A percentile compares a stretch with the other conserved stretches of the same genome.
Conservation (phyloP, 257 asterid species). For the Solanum okadae region DNA sequence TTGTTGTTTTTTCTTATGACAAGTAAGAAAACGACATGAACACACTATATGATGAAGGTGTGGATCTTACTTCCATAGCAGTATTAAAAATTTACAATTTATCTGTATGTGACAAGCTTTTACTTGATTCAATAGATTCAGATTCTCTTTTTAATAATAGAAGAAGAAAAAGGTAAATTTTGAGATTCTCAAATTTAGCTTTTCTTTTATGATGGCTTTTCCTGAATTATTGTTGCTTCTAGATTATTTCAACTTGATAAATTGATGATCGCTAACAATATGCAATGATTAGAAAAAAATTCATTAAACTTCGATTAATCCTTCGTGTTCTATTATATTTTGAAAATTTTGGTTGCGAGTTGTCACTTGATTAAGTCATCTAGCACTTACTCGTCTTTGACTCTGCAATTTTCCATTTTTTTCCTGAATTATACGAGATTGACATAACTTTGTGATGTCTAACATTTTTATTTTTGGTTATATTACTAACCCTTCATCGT, state of each 20-base stretch:
- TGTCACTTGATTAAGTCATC: too few species aligned
- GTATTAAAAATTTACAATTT: not conserved
- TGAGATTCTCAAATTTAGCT: not conserved
- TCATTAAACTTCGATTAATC: too few species aligned
- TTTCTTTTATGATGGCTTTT: not conserved
- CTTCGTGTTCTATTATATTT: too few species aligned
- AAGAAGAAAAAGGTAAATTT: not conserved
- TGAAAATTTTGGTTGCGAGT: too few species aligned
- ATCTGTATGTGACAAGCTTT: too few species aligned
- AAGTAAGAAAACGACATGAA: not conserved
- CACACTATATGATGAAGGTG: not conserved
- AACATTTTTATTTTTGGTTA: not conserved
- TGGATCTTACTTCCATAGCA: not conserved
- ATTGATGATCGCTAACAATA: too few species aligned
- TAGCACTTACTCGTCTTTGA: not conserved
- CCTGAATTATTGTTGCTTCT: not conserved
- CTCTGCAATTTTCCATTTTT: not conserved
- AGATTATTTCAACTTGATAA: not conserved
- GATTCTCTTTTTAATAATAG: not conserved
- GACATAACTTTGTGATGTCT: not conserved
- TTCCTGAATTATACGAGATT: not conserved
- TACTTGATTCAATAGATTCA: not conserved
- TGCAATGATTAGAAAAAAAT: not conserved
- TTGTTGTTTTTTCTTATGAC: not conserved
- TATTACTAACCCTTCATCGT: not conserved